These are phyloP conservation scores for Leucocoprinus leucothites DNA, from an alignment of 768 basidiomycete genomes.

Conservation along the genomic window DNA sequence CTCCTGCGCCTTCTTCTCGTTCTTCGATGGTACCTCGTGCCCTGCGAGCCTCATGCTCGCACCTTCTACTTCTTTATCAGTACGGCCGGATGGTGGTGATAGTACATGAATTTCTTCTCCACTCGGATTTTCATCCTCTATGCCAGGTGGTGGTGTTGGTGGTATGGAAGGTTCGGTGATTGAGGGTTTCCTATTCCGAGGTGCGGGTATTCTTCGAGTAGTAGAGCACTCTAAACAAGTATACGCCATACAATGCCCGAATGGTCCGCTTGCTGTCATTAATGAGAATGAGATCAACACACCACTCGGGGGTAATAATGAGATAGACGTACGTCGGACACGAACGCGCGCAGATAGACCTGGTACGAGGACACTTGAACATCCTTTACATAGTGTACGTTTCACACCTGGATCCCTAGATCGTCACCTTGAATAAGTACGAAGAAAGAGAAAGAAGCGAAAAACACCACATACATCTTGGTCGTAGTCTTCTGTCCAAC, in stretches of 20 bases:
- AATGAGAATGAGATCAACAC: not conserved
- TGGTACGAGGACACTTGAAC: constrained; percentile 61
- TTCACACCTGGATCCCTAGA: constrained; percentile 81
- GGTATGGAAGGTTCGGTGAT: not conserved
- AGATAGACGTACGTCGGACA: constrained; percentile 50
- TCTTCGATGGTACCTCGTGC: not conserved
- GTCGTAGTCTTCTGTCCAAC: constrained; percentile 77
- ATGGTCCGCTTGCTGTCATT: constrained; percentile 30
- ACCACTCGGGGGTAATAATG: not conserved
- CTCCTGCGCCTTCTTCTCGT: not conserved
- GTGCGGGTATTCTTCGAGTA: constrained; percentile 66
- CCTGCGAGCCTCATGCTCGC: not conserved
- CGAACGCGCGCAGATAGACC: constrained; percentile 66
- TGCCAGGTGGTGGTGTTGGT: not conserved
- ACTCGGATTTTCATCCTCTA: not conserved
- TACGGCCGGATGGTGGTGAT: not conserved
- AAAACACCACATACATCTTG: constrained; percentile 64
- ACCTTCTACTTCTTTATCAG: not conserved
- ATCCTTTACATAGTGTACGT: constrained; percentile 72
- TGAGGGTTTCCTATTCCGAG: constrained; percentile 19
- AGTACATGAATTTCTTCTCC: not conserved
- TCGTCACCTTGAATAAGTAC: not conserved
- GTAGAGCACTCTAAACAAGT: constrained; percentile 58
- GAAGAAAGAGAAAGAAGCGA: not conserved
- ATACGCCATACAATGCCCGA: constrained; percentile 51